phyloP scores from a whole-genome alignment of 805 yeast species.

The Candida ficus region DNA sequence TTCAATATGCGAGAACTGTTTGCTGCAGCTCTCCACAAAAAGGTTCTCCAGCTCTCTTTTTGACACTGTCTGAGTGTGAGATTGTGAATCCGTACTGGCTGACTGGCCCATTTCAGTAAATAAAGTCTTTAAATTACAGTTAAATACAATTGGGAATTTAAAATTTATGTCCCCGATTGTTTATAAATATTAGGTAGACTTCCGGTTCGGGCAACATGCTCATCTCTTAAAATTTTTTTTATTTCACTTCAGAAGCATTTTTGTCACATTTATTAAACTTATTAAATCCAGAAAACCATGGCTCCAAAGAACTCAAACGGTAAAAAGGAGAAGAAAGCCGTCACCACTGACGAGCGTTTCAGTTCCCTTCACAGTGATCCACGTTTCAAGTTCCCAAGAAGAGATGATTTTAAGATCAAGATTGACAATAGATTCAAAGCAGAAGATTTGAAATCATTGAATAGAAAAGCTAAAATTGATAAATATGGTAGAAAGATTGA shows the following conservation, averaged over 20 bases:
- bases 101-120: conserved; percentile 26
- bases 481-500: conserved; percentile 77
- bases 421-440: conserved; percentile 84
- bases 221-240: conserved; percentile 6
- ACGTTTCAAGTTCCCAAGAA: conserved; percentile 71
- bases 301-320: background rate
- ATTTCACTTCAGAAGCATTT: background rate
- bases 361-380: conserved; percentile 81
- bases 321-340: conserved; percentile 9
- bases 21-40: conserved; percentile 29
- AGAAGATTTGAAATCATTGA: conserved; percentile 52
- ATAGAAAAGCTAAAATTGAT: conserved; percentile 59
- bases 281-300: too few species aligned
- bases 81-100: conserved; percentile 11
- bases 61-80: conserved; percentile 8
- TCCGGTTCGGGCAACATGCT: conserved; percentile 6
- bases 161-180: too few species aligned
- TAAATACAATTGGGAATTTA: too few species aligned
- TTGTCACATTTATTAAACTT: too few species aligned
- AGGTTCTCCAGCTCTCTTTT: conserved; percentile 21
- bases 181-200: too few species aligned
- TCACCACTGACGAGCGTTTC: conserved; percentile 70
- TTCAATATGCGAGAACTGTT: conserved; percentile 31
- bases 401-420: conserved; percentile 64
- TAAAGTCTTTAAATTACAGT: too few species aligned